Percentiles rank a stretch among this genome's conserved stretches.
Evolutionary conservation across 352 stramenopile genomes (phyloP).

Genomic region (Pythium phragmitis): DNA sequence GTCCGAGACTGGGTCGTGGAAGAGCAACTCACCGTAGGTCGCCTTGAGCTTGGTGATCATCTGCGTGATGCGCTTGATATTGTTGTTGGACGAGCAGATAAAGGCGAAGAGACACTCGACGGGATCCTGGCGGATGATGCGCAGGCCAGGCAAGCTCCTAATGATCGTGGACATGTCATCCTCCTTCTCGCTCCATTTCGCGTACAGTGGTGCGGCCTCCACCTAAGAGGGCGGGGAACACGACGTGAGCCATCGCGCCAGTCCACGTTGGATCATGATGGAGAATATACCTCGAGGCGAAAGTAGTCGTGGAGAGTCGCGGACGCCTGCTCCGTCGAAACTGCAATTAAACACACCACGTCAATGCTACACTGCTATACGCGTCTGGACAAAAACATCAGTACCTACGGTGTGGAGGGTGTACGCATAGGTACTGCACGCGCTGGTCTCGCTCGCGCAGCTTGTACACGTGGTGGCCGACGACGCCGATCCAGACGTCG

Average conservation of each 20-base stretch:
- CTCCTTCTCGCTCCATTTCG: slow-evolving; percentile 59
- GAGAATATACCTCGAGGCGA: slow-evolving; percentile 24
- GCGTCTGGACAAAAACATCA: not conserved
- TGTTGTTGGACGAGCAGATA: slow-evolving; percentile 96
- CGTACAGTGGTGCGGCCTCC: slow-evolving; percentile 25
- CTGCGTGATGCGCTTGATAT: slow-evolving; percentile 92
- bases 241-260: not conserved
- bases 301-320: slow-evolving; percentile 24
- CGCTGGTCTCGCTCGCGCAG: slow-evolving; percentile 24
- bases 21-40: slow-evolving; percentile 67
- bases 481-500: slow-evolving; percentile 24
- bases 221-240: slow-evolving; percentile 23
- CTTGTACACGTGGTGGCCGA: slow-evolving; percentile 23
- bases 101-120: slow-evolving; percentile 94
- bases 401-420: slow-evolving; percentile 22
- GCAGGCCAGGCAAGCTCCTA: slow-evolving; percentile 70
- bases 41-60: slow-evolving; percentile 86
- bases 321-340: slow-evolving; percentile 5
- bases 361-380: not conserved
- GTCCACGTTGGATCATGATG: not conserved
- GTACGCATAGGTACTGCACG: slow-evolving; percentile 24
- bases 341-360: slow-evolving; percentile 1
- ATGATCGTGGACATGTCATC: slow-evolving; percentile 59
- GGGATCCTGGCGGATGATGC: slow-evolving; percentile 89
- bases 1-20: slow-evolving; percentile 24